Evolutionary conservation across 768 basidiomycete genomes (phyloP).

Genomic region (Tylopilus rubrobrunneus): DNA sequence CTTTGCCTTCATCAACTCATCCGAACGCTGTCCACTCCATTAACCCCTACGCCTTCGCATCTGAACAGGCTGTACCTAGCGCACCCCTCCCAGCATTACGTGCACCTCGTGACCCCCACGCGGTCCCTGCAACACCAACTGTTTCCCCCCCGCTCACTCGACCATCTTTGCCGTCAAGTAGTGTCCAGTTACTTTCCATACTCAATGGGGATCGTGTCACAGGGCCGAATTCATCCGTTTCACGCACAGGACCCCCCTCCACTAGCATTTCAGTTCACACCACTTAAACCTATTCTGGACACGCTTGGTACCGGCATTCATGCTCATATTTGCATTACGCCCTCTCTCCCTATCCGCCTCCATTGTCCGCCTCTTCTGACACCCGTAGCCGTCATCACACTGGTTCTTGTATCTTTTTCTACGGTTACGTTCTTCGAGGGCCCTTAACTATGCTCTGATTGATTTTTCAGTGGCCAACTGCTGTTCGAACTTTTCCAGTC

Average conservation of each 20-base stretch:
- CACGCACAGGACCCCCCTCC: constrained; percentile 8
- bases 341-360: background rate
- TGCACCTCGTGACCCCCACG: constrained; percentile 14
- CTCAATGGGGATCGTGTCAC: constrained; percentile 28
- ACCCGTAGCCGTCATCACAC: background rate
- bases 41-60: constrained; percentile 13
- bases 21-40: constrained; percentile 6
- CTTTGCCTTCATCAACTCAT: constrained; percentile 10
- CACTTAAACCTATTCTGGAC: constrained; percentile 18
- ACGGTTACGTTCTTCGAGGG: constrained; percentile 12
- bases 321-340: constrained; percentile 22
- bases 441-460: constrained; percentile 19
- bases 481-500: constrained; percentile 25
- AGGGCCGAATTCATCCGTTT: constrained; percentile 4
- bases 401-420: constrained; percentile 18
- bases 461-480: constrained; percentile 20
- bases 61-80: constrained; percentile 7
- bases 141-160: constrained; percentile 13
- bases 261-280: constrained; percentile 18
- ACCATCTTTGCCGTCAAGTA: constrained; percentile 20
- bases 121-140: constrained; percentile 9
- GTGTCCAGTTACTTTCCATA: constrained; percentile 33
- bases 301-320: constrained; percentile 5
- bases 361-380: background rate
- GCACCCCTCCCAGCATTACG: constrained; percentile 6